These are phyloP conservation scores for Malassezia brasiliensis DNA, from an alignment of 1,284 basidiomycete species.

Conservation along the genomic window DNA sequence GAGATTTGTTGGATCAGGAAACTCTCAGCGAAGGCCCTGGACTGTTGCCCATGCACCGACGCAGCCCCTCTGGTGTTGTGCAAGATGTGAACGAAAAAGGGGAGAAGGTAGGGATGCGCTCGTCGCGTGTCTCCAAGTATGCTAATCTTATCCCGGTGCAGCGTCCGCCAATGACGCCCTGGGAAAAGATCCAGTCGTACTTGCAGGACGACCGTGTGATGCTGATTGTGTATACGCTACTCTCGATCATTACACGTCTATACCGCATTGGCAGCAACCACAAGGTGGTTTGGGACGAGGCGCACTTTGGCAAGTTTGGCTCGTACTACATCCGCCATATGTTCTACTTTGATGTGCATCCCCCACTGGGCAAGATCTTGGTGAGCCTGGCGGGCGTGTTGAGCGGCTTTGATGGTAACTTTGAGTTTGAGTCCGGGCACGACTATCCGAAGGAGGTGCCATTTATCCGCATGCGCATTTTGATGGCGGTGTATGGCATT, in stretches of 20 bases:
- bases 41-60: neutral
- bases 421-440: conserved; percentile 88
- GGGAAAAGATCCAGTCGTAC: conserved; percentile 21
- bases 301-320: conserved; percentile 51
- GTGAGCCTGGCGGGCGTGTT: conserved; percentile 85
- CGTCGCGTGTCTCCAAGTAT: conserved; percentile 22
- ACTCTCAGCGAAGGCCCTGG: neutral
- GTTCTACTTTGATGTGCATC: conserved; percentile 56
- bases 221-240: conserved; percentile 69
- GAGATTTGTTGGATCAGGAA: neutral
- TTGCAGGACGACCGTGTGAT: conserved; percentile 31
- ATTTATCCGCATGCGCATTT: conserved; percentile 86
- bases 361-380: conserved; percentile 95
- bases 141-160: conserved; percentile 39
- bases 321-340: conserved; percentile 83
- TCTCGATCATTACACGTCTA: conserved; percentile 87
- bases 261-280: conserved; percentile 82
- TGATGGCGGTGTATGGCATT: conserved; percentile 86
- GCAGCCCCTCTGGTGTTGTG: neutral
- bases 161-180: conserved; percentile 23
- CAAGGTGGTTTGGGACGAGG: conserved; percentile 89
- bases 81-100: neutral
- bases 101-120: neutral
- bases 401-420: conserved; percentile 79
- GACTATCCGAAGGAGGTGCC: conserved; percentile 75